A percentile compares a stretch with the other conserved stretches of the same genome.
phyloP scores from a whole-genome alignment of 805 yeast genomes.

The Candida germanica region DNA sequence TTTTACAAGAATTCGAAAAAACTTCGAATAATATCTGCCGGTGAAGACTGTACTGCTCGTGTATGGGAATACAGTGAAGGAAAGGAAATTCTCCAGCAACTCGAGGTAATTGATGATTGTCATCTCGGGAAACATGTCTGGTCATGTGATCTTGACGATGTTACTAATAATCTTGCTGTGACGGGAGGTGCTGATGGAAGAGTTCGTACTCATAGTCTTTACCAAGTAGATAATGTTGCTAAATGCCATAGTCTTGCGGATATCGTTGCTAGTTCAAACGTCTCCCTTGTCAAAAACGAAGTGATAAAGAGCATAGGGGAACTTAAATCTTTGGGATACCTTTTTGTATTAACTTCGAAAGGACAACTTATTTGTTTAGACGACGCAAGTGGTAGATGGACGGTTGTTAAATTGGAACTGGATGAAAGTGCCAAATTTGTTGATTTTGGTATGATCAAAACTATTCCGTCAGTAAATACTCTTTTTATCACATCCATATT shows the following conservation, averaged over 20 bases:
- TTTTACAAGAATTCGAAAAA: conserved; percentile 47
- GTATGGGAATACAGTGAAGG: conserved; percentile 56
- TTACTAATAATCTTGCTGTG: conserved; percentile 47
- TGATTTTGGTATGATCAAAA: conserved; percentile 43
- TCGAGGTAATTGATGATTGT: conserved; percentile 52
- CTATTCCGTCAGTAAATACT: conserved; percentile 31
- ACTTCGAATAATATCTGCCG: conserved; percentile 75
- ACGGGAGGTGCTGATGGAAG: conserved; percentile 96
- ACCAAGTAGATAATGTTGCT: conserved; percentile 9
- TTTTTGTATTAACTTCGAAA: conserved; percentile 53
- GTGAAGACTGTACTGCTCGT: conserved; percentile 79
- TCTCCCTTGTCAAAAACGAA: conserved; percentile 44
- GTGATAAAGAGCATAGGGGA: conserved; percentile 59
- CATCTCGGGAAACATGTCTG: conserved; percentile 87
- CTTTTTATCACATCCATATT: conserved; percentile 24
- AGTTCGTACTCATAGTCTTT: conserved; percentile 59
- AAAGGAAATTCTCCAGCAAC: conserved; percentile 34
- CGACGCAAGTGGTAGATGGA: conserved; percentile 23
- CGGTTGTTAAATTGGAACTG: conserved; percentile 8
- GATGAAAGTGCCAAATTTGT: conserved; percentile 23
- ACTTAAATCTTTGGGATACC: conserved; percentile 37
- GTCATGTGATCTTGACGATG: conserved; percentile 62
- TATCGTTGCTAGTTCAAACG: conserved; percentile 26
- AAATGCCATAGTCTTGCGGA: conserved; percentile 26
- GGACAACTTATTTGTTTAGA: conserved; percentile 49